phyloP scores from a whole-genome alignment of 179 eudicot species.

The Amaranthus tricolor region DNA sequence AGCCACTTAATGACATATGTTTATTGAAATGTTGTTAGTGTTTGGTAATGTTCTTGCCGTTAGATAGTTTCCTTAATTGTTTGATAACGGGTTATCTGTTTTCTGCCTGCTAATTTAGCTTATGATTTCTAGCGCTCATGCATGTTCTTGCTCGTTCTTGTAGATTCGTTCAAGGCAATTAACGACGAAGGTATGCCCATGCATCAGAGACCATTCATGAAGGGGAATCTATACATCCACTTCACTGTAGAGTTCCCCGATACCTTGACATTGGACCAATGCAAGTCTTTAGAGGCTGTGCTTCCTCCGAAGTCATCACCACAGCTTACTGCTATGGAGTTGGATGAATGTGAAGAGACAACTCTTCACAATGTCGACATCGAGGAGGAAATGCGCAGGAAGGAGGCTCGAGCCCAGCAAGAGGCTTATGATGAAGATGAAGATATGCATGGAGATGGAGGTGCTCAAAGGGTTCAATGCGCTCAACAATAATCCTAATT shows the following conservation, averaged over 20 bases:
- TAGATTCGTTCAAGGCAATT: conserved; percentile 35
- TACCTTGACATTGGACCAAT: conserved; percentile 38
- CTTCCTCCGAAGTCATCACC: conserved; percentile 38
- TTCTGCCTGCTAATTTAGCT: too few species aligned
- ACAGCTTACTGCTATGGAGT: conserved; percentile 45
- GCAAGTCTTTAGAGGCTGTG: conserved; percentile 45
- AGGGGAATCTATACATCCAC: conserved; percentile 55
- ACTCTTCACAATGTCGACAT: conserved; percentile 50
- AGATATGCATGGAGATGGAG: conserved; percentile 51
- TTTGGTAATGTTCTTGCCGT: too few species aligned
- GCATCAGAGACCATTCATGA: conserved; percentile 51
- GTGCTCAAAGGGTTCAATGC: conserved; percentile 56
- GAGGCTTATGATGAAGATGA: conserved; percentile 64
- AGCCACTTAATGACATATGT: too few species aligned
- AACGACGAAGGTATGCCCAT: conserved; percentile 41
- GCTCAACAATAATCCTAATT: conserved; percentile 41
- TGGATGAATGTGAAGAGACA: conserved; percentile 60
- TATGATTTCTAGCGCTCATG: neutral
- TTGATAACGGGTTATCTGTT: too few species aligned
- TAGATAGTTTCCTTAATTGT: neutral
- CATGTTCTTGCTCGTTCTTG: neutral
- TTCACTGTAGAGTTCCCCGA: conserved; percentile 62
- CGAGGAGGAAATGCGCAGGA: conserved; percentile 55
- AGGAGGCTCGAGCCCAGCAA: conserved; percentile 42
- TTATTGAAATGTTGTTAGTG: too few species aligned